Evolutionary conservation across 2,329 filamentous ascomycete species (phyloP), one percentile per base, ranked within the genome.

Genomic region (Exophiala viscosa): DNA sequence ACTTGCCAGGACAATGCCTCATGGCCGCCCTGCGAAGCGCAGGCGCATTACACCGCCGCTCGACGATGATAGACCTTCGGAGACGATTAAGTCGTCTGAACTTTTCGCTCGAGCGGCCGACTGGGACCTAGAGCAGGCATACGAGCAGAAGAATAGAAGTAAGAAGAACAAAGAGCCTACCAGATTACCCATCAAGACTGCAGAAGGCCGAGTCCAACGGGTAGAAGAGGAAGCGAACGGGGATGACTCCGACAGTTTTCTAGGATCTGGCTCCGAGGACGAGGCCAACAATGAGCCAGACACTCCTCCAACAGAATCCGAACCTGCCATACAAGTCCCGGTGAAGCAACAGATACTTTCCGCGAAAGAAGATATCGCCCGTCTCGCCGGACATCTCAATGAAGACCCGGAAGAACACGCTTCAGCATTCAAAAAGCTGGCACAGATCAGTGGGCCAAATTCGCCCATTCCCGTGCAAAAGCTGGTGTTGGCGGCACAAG

Each of bases 391-490:
- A 43, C 74, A 85, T 46, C 79, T 99, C 65, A 96, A 93, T 64
- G 91, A 97, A 68, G 86, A 93, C 57, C 93, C 93, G 0, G 95
- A 99, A 67, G 92, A 96, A 67, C 85, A 99, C 68, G 81, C 86
- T 36, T 83, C 84, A 39, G 82, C 85, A 15, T 86, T 97, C 74
- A 91, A 88, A 68, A 81, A 82, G 3, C 74, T 97, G 63, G 85
- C 85, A 31, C 82, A 87, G 63, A 85, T 86, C 15, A 77, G 84
- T 49, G 86, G 86, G 6, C 76, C 77, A 11, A 84, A 63, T n/a
- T 62, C 69, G 4, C 69, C 91, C 57, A 70, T 81, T 11, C 84
- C 86, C 1, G 85, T 99, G 47, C 86, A 88, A 73, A 96, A 95
- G 70, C 78, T 99, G 55, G 85, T 88, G 5, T 75, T 99, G 59